These are phyloP conservation scores for Papilionanthe hybrid DNA, from an alignment of 116 monocot genomes.

Conservation along the genomic window DNA sequence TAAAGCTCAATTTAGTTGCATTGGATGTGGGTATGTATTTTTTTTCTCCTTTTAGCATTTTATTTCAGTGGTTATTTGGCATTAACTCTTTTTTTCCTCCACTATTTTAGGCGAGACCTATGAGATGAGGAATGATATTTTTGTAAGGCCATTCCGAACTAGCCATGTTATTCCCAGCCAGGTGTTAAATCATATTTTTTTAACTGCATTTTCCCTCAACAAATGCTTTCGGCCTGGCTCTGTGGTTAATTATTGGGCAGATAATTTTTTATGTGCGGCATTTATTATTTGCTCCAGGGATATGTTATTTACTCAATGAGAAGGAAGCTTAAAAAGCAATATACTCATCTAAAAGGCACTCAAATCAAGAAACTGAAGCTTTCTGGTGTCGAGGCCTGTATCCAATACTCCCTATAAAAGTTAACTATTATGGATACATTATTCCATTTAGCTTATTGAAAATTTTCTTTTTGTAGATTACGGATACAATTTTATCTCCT, in stretches of 20 bases:
- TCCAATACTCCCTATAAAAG: neutral
- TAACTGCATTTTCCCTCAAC: neutral
- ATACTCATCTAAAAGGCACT: constrained; percentile 66
- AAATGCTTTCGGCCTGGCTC: neutral
- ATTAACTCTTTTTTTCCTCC: neutral
- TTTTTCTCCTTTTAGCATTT: neutral
- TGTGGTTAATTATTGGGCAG: neutral
- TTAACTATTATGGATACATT: neutral
- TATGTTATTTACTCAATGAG: constrained; percentile 88
- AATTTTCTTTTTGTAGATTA: constrained; percentile 50
- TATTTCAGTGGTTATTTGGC: neutral
- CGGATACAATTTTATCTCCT: constrained; percentile 83
- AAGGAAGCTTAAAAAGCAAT: constrained; percentile 89
- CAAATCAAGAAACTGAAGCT: constrained; percentile 86
- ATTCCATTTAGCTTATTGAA: constrained; percentile 10
- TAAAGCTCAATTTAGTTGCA: constrained; percentile 79
- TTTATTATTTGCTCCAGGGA: constrained; percentile 43
- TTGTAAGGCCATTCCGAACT: constrained; percentile 92
- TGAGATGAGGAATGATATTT: constrained; percentile 94
- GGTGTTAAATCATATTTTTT: constrained; percentile 23
- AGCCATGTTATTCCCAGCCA: constrained; percentile 96
- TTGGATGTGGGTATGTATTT: constrained; percentile 75
- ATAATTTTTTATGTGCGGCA: neutral
- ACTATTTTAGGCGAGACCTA: constrained; percentile 75
- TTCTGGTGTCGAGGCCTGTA: constrained; percentile 72